These are phyloP conservation scores for Pythium biforme DNA, from an alignment of 352 stramenopile species.

Conservation along the genomic window DNA sequence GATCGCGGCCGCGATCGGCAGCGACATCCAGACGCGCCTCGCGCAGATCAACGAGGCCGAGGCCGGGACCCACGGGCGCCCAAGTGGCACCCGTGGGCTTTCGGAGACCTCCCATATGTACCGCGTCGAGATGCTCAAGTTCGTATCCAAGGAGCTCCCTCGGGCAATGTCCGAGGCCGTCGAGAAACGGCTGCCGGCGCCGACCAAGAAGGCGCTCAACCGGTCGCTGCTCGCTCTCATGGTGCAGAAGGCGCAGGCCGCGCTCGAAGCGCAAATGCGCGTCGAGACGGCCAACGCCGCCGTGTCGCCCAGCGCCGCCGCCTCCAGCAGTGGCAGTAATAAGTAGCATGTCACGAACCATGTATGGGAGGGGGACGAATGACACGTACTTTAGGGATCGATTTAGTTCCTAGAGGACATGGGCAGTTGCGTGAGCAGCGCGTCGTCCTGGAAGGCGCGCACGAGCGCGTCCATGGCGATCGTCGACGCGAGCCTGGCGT, in stretches of 20 bases:
- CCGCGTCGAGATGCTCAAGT: conserved; percentile 84
- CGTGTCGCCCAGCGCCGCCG: no score
- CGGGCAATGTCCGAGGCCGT: conserved; percentile 68
- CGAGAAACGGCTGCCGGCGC: conserved; percentile 55
- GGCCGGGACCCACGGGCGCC: conserved; percentile 16
- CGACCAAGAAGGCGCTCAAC: conserved; percentile 64
- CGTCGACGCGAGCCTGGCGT: conserved; percentile 43
- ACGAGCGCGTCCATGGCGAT: conserved; percentile 46
- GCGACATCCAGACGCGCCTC: conserved; percentile 67
- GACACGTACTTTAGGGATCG: neutral
- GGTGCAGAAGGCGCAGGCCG: conserved; percentile 74
- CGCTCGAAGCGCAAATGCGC: conserved; percentile 73
- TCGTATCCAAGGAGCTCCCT: conserved; percentile 75
- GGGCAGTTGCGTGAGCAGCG: conserved; percentile 36
- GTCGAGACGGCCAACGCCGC: conserved; percentile 37
- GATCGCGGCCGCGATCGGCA: conserved; percentile 49
- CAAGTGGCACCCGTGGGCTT: conserved; percentile 1
- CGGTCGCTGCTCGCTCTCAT: conserved; percentile 69
- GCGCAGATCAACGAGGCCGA: conserved; percentile 45
- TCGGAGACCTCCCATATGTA: conserved; percentile 79
- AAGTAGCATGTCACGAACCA: no score
- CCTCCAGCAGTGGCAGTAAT: conserved; percentile 9
- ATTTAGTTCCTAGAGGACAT: conserved; percentile 11
- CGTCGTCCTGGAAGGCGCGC: conserved; percentile 46
- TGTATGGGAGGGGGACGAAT: no score